These are phyloP conservation scores for Kwoniella mangroviensis DNA, from an alignment of 768 basidiomycete genomes.

Conservation along the genomic window DNA sequence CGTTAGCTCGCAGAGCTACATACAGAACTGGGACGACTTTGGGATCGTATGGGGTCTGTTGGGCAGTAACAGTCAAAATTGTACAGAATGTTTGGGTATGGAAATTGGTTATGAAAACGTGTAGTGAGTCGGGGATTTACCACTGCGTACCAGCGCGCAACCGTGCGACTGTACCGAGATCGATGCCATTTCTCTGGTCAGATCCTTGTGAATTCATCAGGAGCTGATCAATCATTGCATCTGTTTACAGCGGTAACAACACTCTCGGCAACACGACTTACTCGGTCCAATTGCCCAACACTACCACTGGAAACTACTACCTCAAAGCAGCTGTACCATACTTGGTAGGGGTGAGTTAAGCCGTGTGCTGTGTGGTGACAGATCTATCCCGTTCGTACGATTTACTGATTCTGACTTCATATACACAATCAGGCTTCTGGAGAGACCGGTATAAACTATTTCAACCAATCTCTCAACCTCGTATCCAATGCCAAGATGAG, in stretches of 20 bases:
- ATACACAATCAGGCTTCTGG: slow-evolving; percentile 26
- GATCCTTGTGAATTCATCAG: no score
- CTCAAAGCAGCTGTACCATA: slow-evolving; percentile 27
- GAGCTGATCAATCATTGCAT: no score
- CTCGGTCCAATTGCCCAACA: slow-evolving; percentile 10
- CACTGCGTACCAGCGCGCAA: no score
- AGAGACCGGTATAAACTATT: slow-evolving; percentile 22
- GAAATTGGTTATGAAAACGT: slow-evolving; percentile 23
- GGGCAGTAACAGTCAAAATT: no score
- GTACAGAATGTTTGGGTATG: slow-evolving; percentile 14
- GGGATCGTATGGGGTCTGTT: slow-evolving; percentile 16
- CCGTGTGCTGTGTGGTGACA: no score
- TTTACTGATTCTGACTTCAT: neutral
- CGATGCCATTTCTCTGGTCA: no score
- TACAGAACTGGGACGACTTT: slow-evolving; percentile 31
- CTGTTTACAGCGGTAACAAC: slow-evolving; percentile 5
- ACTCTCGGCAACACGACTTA: slow-evolving; percentile 18
- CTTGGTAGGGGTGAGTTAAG: slow-evolving; percentile 27
- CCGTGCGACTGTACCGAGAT: no score
- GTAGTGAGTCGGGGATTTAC: slow-evolving; percentile 27
- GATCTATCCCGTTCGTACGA: neutral
- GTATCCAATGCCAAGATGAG: slow-evolving; percentile 17
- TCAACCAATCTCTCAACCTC: slow-evolving; percentile 22
- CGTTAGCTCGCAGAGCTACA: slow-evolving; percentile 9
- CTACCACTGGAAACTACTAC: slow-evolving; percentile 10